Evolutionary conservation across 2,329 filamentous ascomycete genomes (phyloP), one percentile per base, ranked within the genome.

Genomic region (Aspergillus luchuensis): DNA sequence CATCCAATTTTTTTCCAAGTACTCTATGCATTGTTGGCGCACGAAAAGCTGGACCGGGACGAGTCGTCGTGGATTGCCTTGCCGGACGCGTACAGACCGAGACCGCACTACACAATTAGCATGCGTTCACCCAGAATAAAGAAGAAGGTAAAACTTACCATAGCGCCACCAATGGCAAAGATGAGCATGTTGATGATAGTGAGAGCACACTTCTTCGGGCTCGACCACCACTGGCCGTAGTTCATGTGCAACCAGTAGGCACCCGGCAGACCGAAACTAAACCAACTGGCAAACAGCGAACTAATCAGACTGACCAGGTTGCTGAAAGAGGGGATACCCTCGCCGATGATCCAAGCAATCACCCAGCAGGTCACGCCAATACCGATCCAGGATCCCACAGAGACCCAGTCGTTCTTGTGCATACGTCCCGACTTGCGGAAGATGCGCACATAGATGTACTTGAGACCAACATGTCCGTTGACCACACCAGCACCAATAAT

Each of bases 401-500:
- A 82, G 0, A 80, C 61, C 56, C 76, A 72, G 41, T 81, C 85
- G 49, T 79, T 78, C 59, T 80, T 78, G 45, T 78, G 76, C 73
- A 85, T 77, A 70, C 83, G 80, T 63, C 83, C 80, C 8, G 84
- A 86, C 63, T 84, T 82, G 21, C 81, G 79, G 78, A 89, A 90
- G 6, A 88, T 69, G 21, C 88, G 83, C 4, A 85, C 78, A 67
- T 89, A 91, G 59, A 90, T 79, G 65, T 89, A 88, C 71, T 89
- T 89, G 30, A 81, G 80, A 3, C 85, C 86, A 2, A 91, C 85
- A 61, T 88, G 85, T 5, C 84, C 87, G 69, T 89, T 88, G 61
- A 91, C 87, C 6, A 90, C 87, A 54, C 88, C 89, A 0, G 88
- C 87, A 52, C 90, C 84, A 45, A 91, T 79, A 63, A 91, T 91